Percentiles rank a stretch among this genome's conserved stretches.
phyloP scores from a whole-genome alignment of 225 moss, liverwort and hornwort genomes.

The Rhytidiadelphus loreus region DNA sequence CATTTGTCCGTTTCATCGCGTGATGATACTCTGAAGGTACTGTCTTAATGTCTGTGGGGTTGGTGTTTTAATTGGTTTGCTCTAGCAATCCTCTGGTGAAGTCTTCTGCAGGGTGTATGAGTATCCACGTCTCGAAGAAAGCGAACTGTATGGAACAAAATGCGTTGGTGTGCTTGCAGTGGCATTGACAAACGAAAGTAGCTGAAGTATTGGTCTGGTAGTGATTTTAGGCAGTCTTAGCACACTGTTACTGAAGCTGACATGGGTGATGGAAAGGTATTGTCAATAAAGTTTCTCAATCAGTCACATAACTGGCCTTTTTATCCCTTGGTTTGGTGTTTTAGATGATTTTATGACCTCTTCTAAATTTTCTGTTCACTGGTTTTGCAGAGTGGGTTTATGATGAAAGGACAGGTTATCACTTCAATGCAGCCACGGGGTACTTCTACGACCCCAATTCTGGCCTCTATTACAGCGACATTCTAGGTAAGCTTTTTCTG shows the following conservation, averaged over 20 bases:
- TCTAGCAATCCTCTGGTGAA: background rate
- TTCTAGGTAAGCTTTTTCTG: slow-evolving; percentile 33
- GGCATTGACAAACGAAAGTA: background rate
- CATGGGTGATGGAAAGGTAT: background rate
- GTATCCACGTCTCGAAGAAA: background rate
- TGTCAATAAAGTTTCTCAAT: background rate
- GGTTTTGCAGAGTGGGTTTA: slow-evolving; percentile 61
- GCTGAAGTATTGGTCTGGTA: background rate
- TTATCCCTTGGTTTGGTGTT: background rate
- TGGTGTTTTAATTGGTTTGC: background rate
- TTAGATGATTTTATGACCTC: background rate
- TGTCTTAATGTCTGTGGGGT: background rate
- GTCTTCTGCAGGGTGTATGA: background rate
- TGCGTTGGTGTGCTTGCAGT: background rate
- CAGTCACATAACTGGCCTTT: background rate
- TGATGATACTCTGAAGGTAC: background rate
- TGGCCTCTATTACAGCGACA: slow-evolving; percentile 70
- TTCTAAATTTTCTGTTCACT: background rate
- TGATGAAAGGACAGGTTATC: slow-evolving; percentile 65
- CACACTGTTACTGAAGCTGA: background rate
- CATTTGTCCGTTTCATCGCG: background rate
- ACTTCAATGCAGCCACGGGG: slow-evolving; percentile 71
- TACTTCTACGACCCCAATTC: slow-evolving; percentile 66
- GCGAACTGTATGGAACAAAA: background rate
- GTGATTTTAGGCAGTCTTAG: background rate